A percentile compares a stretch with the other conserved stretches of the same genome.
phyloP scores from a whole-genome alignment of 2,329 filamentous ascomycete species.

The Rosellinia necatrix region DNA sequence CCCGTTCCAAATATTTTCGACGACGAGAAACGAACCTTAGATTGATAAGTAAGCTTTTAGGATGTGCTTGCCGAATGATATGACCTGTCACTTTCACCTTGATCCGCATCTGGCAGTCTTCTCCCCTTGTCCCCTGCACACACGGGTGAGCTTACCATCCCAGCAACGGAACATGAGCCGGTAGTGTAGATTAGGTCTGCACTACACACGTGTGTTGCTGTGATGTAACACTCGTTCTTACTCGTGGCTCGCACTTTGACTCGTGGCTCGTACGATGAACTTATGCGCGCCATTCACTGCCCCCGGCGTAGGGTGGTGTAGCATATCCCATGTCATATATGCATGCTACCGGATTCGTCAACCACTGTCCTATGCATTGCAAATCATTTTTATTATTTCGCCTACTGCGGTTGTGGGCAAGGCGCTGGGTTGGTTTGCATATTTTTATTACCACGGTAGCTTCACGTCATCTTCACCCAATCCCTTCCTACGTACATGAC shows the following conservation, averaged over 20 bases:
- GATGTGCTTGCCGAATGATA: slow-evolving; percentile 4
- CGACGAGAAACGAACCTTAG: slow-evolving; percentile 9
- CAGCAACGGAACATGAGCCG: slow-evolving; percentile 28
- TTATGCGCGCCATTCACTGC: slow-evolving; percentile 19
- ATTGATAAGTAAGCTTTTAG: too few relatives aligned
- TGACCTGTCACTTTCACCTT: slow-evolving; percentile 14
- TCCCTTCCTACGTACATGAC: background rate
- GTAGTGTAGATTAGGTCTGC: slow-evolving; percentile 18
- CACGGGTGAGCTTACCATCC: slow-evolving; percentile 25
- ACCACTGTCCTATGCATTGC: slow-evolving; percentile 13
- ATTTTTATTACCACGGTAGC: background rate
- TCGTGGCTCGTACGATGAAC: slow-evolving; percentile 19
- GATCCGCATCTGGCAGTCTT: slow-evolving; percentile 8
- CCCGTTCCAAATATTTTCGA: slow-evolving; percentile 4
- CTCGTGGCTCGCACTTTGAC: slow-evolving; percentile 13
- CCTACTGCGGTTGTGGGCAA: slow-evolving; percentile 18
- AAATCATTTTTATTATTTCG: slow-evolving; percentile 22
- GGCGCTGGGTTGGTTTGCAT: background rate
- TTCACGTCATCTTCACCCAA: slow-evolving; percentile 3
- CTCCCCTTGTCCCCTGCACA: slow-evolving; percentile 5
- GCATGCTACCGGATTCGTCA: slow-evolving; percentile 15
- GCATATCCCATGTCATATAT: too few relatives aligned
- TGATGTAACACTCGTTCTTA: slow-evolving; percentile 16
- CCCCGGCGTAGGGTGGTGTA: too few relatives aligned
- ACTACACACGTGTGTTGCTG: slow-evolving; percentile 10